A percentile compares a stretch with the other conserved stretches of the same genome.
phyloP scores from a whole-genome alignment of 2,329 filamentous ascomycete species.

The Trichoderma afroharzianum region DNA sequence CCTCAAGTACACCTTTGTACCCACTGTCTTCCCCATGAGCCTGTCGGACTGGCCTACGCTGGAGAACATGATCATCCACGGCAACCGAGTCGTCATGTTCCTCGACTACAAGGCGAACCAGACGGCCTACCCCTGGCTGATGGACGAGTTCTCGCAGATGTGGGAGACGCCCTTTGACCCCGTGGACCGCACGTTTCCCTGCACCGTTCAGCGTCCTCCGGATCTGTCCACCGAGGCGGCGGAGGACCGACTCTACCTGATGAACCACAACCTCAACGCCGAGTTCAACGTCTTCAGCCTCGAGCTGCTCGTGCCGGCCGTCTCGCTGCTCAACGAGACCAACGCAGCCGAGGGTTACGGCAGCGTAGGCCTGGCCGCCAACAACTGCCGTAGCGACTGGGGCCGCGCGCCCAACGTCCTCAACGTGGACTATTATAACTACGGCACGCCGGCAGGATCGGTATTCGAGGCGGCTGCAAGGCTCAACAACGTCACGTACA shows the following conservation, averaged over 20 bases:
- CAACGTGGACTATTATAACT: constrained; percentile 83
- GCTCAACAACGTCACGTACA: constrained; percentile 70
- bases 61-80: constrained; percentile 66
- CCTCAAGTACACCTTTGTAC: constrained; percentile 67
- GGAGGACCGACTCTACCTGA: constrained; percentile 67
- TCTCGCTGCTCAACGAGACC: constrained; percentile 65
- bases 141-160: constrained; percentile 83
- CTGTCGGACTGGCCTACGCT: constrained; percentile 81
- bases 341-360: constrained; percentile 64
- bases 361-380: constrained; percentile 60
- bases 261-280: constrained; percentile 89
- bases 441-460: constrained; percentile 61
- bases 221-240: constrained; percentile 53
- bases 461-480: constrained; percentile 71
- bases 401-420: constrained; percentile 70
- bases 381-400: constrained; percentile 62
- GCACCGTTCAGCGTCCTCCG: constrained; percentile 73
- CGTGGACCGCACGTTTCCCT: constrained; percentile 63
- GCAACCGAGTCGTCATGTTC: constrained; percentile 73
- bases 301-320: constrained; percentile 67
- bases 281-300: constrained; percentile 65
- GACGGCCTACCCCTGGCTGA: constrained; percentile 71
- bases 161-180: constrained; percentile 91
- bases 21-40: constrained; percentile 66
- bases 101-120: constrained; percentile 85